Evolutionary conservation across 768 basidiomycete genomes (phyloP).

Genomic region (Mycena olivaceomarginata): DNA sequence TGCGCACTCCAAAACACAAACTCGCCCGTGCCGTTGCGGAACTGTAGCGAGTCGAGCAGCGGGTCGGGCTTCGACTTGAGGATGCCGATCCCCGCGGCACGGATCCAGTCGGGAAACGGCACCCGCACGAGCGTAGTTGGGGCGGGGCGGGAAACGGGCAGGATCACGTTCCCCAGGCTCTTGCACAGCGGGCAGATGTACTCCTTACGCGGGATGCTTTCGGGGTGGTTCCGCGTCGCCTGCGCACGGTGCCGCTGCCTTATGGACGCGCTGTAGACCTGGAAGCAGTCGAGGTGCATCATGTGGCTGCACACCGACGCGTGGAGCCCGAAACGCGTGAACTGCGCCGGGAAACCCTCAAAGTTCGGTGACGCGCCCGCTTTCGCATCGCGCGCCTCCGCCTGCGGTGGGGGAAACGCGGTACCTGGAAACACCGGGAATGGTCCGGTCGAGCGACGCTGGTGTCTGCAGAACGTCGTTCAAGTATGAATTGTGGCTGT

Average conservation of each 20-base stretch:
- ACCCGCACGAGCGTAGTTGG: conserved; percentile 71
- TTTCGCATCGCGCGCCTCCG: conserved; percentile 69
- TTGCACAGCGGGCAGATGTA: conserved; percentile 99
- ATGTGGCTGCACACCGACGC: conserved; percentile 95
- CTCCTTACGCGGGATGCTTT: conserved; percentile 94
- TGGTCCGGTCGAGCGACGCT: conserved; percentile 78
- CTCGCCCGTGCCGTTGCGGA: conserved; percentile 88
- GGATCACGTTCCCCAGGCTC: conserved; percentile 94
- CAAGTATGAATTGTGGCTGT: conserved; percentile 77
- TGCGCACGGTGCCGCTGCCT: conserved; percentile 92
- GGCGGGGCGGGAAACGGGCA: conserved; percentile 82
- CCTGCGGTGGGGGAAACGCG: conserved; percentile 71
- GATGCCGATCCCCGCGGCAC: conserved; percentile 91
- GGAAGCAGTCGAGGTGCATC: conserved; percentile 98
- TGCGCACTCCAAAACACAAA: conserved; percentile 94
- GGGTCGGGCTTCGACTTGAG: conserved; percentile 89
- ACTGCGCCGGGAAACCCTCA: conserved; percentile 82
- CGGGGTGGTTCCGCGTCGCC: conserved; percentile 94
- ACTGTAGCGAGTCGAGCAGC: conserved; percentile 82
- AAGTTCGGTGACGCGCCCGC: conserved; percentile 69
- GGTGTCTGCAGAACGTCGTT: conserved; percentile 83
- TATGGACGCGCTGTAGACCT: conserved; percentile 91
- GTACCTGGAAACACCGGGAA: conserved; percentile 45
- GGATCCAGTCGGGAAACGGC: conserved; percentile 92
- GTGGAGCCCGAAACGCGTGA: conserved; percentile 90